Evolutionary conservation across 2,329 filamentous ascomycete species (phyloP).

Genomic region (Penicillium sclerotigenum): DNA sequence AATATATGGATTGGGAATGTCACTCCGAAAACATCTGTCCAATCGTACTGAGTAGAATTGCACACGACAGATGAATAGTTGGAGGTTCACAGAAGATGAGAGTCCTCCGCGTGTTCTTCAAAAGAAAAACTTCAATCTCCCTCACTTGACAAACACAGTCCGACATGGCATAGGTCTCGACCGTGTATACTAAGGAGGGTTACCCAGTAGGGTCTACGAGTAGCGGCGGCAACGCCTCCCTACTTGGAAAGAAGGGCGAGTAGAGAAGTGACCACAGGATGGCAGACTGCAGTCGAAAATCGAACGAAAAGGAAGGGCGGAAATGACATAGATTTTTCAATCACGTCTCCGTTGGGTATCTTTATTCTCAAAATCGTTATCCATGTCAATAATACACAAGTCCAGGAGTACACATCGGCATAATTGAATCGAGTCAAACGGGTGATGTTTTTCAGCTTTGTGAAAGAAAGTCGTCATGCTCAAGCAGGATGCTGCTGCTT

Average conservation of each 20-base stretch:
- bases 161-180: conserved; percentile 40
- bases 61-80: conserved; percentile 22
- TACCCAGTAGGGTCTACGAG: conserved; percentile 4
- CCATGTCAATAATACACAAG: conserved; percentile 1
- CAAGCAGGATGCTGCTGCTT: background rate
- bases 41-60: conserved; percentile 2
- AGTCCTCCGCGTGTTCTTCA: conserved; percentile 20
- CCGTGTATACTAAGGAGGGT: conserved; percentile 45
- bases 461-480: background rate
- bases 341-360: conserved; percentile 9
- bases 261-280: background rate
- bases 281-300: background rate
- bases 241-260: background rate
- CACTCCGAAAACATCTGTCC: conserved; percentile 24
- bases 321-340: conserved; percentile 1
- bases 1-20: conserved; percentile 15
- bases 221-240: background rate
- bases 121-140: conserved; percentile 33
- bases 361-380: conserved; percentile 7
- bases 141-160: conserved; percentile 46
- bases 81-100: conserved; percentile 30
- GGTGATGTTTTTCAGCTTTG: background rate
- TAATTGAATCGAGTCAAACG: background rate
- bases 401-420: background rate
- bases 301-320: background rate